Conservation (phyloP, 1,284 basidiomycete species). For the Tremellales sp. region DNA sequence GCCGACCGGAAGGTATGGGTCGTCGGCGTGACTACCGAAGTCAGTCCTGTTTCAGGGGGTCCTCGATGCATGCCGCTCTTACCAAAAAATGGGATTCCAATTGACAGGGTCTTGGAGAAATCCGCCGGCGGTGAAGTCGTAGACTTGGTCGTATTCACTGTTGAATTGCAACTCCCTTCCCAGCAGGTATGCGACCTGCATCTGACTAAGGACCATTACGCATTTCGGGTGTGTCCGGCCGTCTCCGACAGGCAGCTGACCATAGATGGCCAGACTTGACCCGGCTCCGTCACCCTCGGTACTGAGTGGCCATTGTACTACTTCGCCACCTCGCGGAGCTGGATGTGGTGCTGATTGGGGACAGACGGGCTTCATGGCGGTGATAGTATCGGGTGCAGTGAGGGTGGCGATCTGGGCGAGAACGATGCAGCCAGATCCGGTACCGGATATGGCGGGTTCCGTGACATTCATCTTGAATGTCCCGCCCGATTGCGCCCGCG, state of each 20-base stretch:
- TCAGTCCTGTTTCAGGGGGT: constrained; percentile 1
- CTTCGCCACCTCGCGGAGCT: not conserved
- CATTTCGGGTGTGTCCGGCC: constrained; percentile 14
- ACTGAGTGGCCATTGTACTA: constrained; percentile 17
- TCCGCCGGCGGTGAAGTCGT: constrained; percentile 18
- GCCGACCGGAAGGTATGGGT: constrained; percentile 15
- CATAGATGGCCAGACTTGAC: constrained; percentile 28
- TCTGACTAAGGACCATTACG: constrained; percentile 23
- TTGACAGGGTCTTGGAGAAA: constrained; percentile 17
- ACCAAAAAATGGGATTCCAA: constrained; percentile 20
- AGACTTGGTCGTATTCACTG: constrained; percentile 13
- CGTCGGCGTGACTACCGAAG: constrained; percentile 6
- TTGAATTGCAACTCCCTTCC: constrained; percentile 25
- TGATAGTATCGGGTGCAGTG: constrained; percentile 15
- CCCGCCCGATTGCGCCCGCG: constrained; percentile 18
- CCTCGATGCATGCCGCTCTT: constrained; percentile 3
- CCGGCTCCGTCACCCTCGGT: constrained; percentile 17
- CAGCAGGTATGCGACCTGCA: constrained; percentile 31
- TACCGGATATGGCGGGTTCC: constrained; percentile 7
- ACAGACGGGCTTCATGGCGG: constrained; percentile 20
- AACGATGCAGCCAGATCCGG: constrained; percentile 19
- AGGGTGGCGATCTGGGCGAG: constrained; percentile 22
- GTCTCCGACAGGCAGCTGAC: constrained; percentile 5
- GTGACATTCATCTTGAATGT: constrained; percentile 6
- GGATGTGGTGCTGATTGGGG: constrained; percentile 1